Evolutionary conservation across 805 yeast species (phyloP), one percentile per base, ranked within the genome.

Genomic region (Yarrowia osloensis): DNA sequence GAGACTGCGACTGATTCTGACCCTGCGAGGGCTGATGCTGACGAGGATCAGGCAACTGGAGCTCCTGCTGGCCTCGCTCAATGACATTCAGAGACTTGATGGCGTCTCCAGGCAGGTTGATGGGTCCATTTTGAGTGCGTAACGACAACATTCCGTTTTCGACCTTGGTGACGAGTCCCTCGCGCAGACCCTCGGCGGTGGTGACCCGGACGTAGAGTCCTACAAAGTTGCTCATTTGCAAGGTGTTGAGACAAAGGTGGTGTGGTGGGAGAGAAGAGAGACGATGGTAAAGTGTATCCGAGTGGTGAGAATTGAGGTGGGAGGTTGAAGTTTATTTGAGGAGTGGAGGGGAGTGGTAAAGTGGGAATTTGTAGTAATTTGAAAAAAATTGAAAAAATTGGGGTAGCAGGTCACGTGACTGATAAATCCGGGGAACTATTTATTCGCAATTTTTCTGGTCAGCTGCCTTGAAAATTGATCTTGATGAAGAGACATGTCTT

Each of bases 191-290:
- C 3, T 61, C 66, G 33, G 66, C 54, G 31, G 66, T 61, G 7
- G 66, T 61, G 7, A 61, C 66, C n/a, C 66, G 66, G 13, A 61
- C 66, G 35, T 46, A 61, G 52, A 61, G 54, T 22, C 66, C 66
- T 44, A 61, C 66, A 61, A 61, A 61, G 54, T 61, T 61, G 54
- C 66, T 61, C 66, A 61, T 35, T n/a, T n/a, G n/a, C n/a, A n/a
- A n/a, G n/a, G n/a, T n/a, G n/a, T n/a, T n/a, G n/a, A n/a, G n/a
- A n/a, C n/a, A n/a, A n/a, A n/a, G n/a, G n/a, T n/a, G n/a, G n/a
- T n/a, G 44, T n/a, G 31, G 44, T 49, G 55, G 33, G 33, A 46
- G 46, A 40, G 46, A 40, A 19, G n/a, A n/a, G n/a, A n/a, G n/a
- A n/a, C n/a, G n/a, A n/a, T n/a, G n/a, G n/a, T n/a, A n/a, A n/a